These are phyloP conservation scores for Leccinellum luteum DNA, from an alignment of 768 basidiomycete genomes.

Conservation along the genomic window DNA sequence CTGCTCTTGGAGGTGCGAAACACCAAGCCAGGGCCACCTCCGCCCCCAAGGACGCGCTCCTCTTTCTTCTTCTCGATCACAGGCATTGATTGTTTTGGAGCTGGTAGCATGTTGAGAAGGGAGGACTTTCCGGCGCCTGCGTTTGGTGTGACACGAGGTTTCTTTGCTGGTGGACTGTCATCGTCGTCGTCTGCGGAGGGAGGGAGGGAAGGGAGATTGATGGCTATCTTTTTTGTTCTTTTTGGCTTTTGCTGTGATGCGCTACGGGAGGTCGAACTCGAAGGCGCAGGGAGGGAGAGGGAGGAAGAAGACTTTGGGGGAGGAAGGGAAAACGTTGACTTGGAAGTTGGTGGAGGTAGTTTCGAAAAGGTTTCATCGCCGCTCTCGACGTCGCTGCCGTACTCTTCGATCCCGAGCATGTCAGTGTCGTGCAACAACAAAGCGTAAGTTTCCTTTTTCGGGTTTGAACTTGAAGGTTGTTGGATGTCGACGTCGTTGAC, in stretches of 20 bases:
- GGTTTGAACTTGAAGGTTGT: neutral
- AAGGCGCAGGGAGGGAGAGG: slow-evolving; percentile 29
- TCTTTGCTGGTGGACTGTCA: slow-evolving; percentile 59
- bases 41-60: slow-evolving; percentile 63
- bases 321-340: slow-evolving; percentile 36
- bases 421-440: slow-evolving; percentile 30
- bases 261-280: slow-evolving; percentile 4
- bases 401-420: slow-evolving; percentile 78
- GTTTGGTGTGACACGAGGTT: slow-evolving; percentile 42
- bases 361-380: slow-evolving; percentile 41
- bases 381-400: slow-evolving; percentile 69
- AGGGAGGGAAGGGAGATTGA: slow-evolving; percentile 28
- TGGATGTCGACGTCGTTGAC: too few species aligned
- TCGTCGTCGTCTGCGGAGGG: slow-evolving; percentile 41
- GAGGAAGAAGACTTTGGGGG: slow-evolving; percentile 30
- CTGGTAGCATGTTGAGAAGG: slow-evolving; percentile 70
- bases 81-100: slow-evolving; percentile 56
- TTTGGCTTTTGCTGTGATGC: slow-evolving; percentile 36
- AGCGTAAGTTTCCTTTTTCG: neutral
- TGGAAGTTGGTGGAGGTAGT: slow-evolving; percentile 29
- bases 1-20: slow-evolving; percentile 41
- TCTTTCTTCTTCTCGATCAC: slow-evolving; percentile 34
- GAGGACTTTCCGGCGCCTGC: slow-evolving; percentile 60
- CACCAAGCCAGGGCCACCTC: slow-evolving; percentile 57
- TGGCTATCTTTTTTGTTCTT: slow-evolving; percentile 44